These are phyloP conservation scores for Mrakiaceae sp. DNA, from an alignment of 1,284 basidiomycete genomes.

Conservation along the genomic window DNA sequence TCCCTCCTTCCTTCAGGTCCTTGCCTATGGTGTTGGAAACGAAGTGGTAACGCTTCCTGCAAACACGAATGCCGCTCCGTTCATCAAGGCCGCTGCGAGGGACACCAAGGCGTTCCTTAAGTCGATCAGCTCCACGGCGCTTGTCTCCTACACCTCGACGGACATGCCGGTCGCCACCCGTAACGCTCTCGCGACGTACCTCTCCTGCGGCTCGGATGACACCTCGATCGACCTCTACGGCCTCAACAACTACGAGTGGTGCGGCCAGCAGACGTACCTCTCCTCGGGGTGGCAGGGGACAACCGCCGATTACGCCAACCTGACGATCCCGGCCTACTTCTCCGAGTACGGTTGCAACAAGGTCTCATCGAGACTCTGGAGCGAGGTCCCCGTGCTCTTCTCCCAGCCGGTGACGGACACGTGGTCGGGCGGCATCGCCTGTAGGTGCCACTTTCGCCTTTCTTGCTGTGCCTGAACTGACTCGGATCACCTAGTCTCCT, in stretches of 20 bases:
- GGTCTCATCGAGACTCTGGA: constrained; percentile 44
- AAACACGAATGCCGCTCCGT: constrained; percentile 53
- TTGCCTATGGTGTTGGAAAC: constrained; percentile 71
- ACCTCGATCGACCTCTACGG: constrained; percentile 75
- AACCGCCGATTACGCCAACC: constrained; percentile 36
- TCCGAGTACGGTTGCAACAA: constrained; percentile 60
- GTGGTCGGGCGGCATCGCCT: constrained; percentile 82
- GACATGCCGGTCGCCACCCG: constrained; percentile 35
- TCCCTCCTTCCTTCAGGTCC: constrained; percentile 24
- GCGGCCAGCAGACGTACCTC: constrained; percentile 53
- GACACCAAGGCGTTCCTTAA: constrained; percentile 73
- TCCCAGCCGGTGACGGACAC: constrained; percentile 57
- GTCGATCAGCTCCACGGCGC: constrained; percentile 53
- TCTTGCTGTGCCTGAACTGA: background rate
- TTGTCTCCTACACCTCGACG: constrained; percentile 77
- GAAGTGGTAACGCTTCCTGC: constrained; percentile 58
- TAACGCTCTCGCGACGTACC: constrained; percentile 60
- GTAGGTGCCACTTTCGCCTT: constrained; percentile 23
- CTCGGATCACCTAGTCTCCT: constrained; percentile 41
- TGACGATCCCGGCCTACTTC: constrained; percentile 76
- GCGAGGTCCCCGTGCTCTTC: constrained; percentile 64
- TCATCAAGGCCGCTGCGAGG: constrained; percentile 80
- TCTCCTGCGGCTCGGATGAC: constrained; percentile 64
- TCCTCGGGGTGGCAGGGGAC: constrained; percentile 40
- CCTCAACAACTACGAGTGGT: constrained; percentile 51